Conservation (phyloP, 768 basidiomycete genomes). For the Boletus pseudopeckii region DNA sequence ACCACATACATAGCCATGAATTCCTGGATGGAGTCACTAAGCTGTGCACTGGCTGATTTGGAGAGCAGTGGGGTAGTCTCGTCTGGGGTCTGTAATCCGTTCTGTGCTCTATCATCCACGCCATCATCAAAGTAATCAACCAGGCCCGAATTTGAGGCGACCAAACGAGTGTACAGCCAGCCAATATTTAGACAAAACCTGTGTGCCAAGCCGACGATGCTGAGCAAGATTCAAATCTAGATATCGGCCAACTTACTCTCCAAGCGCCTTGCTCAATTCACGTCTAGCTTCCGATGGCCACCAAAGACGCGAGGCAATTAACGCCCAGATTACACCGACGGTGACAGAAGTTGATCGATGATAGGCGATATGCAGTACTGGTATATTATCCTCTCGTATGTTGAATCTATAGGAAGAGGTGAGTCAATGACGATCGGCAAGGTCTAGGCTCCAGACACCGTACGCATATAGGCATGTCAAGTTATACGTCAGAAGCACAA, state of each 20-base stretch:
- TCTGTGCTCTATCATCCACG: conserved; percentile 3
- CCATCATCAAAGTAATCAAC: conserved; percentile 41
- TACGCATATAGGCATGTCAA: conserved; percentile 74
- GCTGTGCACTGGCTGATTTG: conserved; percentile 38
- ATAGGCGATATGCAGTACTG: conserved; percentile 66
- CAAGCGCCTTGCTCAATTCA: conserved; percentile 79
- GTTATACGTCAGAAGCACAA: conserved; percentile 86
- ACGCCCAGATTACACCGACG: conserved; percentile 85
- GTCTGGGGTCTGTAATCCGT: conserved; percentile 12
- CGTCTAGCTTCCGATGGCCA: conserved; percentile 94
- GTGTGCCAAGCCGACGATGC: conserved; percentile 1
- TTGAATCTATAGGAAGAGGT: conserved; percentile 60
- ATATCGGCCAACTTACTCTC: conserved; percentile 60
- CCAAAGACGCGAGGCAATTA: conserved; percentile 84
- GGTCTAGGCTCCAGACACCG: conserved; percentile 16
- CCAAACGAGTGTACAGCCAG: conserved; percentile 91
- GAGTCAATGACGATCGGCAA: not conserved
- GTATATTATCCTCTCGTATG: conserved; percentile 57
- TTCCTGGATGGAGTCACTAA: conserved; percentile 67
- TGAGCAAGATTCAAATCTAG: not conserved
- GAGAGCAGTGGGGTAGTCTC: conserved; percentile 33
- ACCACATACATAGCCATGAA: conserved; percentile 86
- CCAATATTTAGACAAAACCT: conserved; percentile 93
- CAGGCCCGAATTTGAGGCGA: conserved; percentile 78
- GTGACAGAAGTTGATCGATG: conserved; percentile 80